phyloP scores from a whole-genome alignment of 1,284 basidiomycete species.

The Marasmius tenuissimus region DNA sequence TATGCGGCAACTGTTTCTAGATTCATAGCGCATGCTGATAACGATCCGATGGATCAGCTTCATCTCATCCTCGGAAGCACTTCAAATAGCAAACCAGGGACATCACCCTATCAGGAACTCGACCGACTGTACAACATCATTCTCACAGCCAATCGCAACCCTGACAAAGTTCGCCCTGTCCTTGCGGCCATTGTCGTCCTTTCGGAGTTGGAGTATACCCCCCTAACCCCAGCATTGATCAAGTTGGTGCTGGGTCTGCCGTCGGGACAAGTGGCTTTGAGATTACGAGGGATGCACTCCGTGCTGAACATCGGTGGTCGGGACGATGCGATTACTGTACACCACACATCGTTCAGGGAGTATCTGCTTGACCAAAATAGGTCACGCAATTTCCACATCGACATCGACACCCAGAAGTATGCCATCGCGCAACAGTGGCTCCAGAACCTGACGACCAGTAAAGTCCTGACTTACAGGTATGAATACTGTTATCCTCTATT shows the following conservation, averaged over 20 bases:
- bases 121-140: slow-evolving; percentile 11
- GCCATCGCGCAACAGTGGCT: too few species aligned
- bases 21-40: slow-evolving; percentile 3
- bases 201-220: background rate
- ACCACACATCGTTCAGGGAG: background rate
- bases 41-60: slow-evolving; percentile 3
- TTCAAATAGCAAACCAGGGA: background rate
- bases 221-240: background rate
- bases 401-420: too few species aligned
- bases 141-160: background rate
- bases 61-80: background rate
- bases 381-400: background rate
- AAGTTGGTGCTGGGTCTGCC: background rate
- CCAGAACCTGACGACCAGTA: too few species aligned
- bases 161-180: background rate
- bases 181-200: background rate
- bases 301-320: background rate
- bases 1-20: slow-evolving; percentile 11
- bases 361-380: background rate
- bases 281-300: slow-evolving; percentile 1
- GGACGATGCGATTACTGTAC: background rate
- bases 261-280: background rate
- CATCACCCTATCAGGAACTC: slow-evolving; percentile 3
- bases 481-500: too few species aligned
- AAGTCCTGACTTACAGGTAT: too few species aligned